Conservation (phyloP, 257 asterid species). For the Avicennia marina region DNA sequence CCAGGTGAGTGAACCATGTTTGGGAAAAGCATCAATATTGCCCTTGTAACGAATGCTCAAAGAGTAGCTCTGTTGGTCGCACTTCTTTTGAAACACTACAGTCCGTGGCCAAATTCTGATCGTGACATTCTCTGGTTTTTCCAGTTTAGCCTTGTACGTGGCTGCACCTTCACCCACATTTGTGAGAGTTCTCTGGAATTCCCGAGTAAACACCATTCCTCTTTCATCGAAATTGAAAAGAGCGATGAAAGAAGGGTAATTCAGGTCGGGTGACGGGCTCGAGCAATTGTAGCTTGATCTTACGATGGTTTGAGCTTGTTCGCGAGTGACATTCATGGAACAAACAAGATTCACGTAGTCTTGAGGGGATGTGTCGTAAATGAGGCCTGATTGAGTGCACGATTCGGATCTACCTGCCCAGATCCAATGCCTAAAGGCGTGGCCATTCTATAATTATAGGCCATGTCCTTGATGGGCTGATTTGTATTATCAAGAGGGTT, state of each 20-base stretch:
- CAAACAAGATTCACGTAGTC: constrained; percentile 37
- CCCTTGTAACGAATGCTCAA: constrained; percentile 24
- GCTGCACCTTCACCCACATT: constrained; percentile 37
- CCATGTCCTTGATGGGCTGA: constrained; percentile 32
- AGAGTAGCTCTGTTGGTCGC: constrained; percentile 28
- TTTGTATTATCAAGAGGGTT: constrained; percentile 31
- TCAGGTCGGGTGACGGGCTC: constrained; percentile 32
- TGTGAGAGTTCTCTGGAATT: constrained; percentile 29
- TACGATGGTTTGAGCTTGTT: constrained; percentile 27
- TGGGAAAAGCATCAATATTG: not conserved
- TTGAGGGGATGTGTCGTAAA: constrained; percentile 29
- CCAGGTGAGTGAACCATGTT: constrained; percentile 34
- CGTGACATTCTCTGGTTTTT: constrained; percentile 20
- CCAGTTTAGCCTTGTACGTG: constrained; percentile 20
- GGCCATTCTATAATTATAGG: constrained; percentile 10
- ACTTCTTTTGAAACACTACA: constrained; percentile 21
- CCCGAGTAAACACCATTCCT: constrained; percentile 11
- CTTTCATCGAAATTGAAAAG: not conserved
- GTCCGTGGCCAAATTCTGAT: constrained; percentile 15
- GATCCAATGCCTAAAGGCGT: constrained; percentile 37
- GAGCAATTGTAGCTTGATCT: constrained; percentile 36
- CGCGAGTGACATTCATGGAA: constrained; percentile 33
- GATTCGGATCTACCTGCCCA: constrained; percentile 39
- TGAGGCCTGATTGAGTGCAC: constrained; percentile 42
- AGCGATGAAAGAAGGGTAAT: constrained; percentile 41